Evolutionary conservation across 305 asterid genomes (phyloP).

Genomic region (Andrographis paniculata): DNA sequence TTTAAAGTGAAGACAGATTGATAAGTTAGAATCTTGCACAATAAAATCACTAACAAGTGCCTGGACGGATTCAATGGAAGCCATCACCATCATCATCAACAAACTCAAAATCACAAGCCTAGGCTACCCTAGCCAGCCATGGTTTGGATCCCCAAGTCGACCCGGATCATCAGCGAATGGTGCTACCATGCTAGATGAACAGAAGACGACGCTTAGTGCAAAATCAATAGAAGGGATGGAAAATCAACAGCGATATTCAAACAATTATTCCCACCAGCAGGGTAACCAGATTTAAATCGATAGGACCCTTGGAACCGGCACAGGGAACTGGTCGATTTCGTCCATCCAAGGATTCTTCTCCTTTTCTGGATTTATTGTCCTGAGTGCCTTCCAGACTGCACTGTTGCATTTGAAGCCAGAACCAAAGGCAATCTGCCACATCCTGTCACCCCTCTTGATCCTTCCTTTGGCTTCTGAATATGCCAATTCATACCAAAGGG

Average conservation of each 20-base stretch:
- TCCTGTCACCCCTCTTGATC: conserved; percentile 68
- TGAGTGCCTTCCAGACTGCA: conserved; percentile 77
- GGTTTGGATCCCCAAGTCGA: too few species aligned
- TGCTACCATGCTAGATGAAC: too few species aligned
- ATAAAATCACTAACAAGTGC: background rate
- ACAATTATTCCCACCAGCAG: background rate
- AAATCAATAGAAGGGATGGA: too few species aligned
- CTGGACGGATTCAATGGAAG: background rate
- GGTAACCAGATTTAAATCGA: conserved; percentile 11
- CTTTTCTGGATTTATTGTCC: conserved; percentile 46
- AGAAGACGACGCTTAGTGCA: too few species aligned
- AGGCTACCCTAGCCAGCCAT: too few species aligned
- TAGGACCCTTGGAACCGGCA: conserved; percentile 38
- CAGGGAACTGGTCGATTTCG: conserved; percentile 53
- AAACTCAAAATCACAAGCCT: background rate
- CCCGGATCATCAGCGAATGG: too few species aligned
- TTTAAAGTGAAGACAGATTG: too few species aligned
- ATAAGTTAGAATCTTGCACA: background rate
- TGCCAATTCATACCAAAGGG: conserved; percentile 65
- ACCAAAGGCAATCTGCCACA: conserved; percentile 77
- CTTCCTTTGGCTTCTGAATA: conserved; percentile 67
- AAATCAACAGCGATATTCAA: too few species aligned
- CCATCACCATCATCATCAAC: background rate
- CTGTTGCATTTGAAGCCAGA: conserved; percentile 79
- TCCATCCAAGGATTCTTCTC: conserved; percentile 68